A percentile compares a stretch with the other conserved stretches of the same genome.
Evolutionary conservation across 2,329 filamentous ascomycete species (phyloP).

Genomic region (Diplodia corticola): DNA sequence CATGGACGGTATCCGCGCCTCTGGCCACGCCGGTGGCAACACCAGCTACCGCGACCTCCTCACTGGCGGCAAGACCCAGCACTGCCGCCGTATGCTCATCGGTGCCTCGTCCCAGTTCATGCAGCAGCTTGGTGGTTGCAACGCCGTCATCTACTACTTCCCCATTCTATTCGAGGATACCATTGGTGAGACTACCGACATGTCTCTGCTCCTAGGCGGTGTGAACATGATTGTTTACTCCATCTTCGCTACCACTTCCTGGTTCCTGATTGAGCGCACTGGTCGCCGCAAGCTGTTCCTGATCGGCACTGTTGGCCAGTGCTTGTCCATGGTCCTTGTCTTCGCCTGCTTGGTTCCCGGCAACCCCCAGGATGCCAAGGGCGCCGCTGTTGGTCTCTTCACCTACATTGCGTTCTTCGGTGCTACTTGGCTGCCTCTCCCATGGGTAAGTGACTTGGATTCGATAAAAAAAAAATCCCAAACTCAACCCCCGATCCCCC

Average conservation of each 20-base stretch:
- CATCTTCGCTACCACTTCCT: constrained; percentile 59
- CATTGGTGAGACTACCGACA: constrained; percentile 49
- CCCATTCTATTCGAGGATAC: constrained; percentile 48
- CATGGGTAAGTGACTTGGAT: constrained; percentile 53
- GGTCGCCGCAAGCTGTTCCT: constrained; percentile 49
- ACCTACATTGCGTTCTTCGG: constrained; percentile 70
- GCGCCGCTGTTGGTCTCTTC: constrained; percentile 63
- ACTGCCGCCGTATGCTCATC: constrained; percentile 64
- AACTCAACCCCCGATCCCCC: too few species aligned
- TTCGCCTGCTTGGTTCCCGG: constrained; percentile 46
- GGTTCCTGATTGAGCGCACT: constrained; percentile 66
- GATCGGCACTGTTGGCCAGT: constrained; percentile 52
- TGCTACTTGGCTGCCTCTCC: constrained; percentile 64
- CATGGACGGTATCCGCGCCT: constrained; percentile 55
- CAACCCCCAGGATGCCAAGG: constrained; percentile 43
- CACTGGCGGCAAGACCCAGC: constrained; percentile 64
- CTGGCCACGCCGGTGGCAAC: constrained; percentile 43
- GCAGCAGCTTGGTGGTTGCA: constrained; percentile 60
- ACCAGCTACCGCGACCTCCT: constrained; percentile 56
- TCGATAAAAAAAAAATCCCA: neutral
- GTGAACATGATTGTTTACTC: constrained; percentile 59
- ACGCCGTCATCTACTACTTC: constrained; percentile 48
- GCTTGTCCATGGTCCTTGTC: constrained; percentile 54
- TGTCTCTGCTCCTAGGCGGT: constrained; percentile 47
- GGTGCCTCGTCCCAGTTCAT: constrained; percentile 60